Evolutionary conservation across 768 basidiomycete genomes (phyloP), one percentile per base, ranked within the genome.

Genomic region (Gelatoporia subvermispora): DNA sequence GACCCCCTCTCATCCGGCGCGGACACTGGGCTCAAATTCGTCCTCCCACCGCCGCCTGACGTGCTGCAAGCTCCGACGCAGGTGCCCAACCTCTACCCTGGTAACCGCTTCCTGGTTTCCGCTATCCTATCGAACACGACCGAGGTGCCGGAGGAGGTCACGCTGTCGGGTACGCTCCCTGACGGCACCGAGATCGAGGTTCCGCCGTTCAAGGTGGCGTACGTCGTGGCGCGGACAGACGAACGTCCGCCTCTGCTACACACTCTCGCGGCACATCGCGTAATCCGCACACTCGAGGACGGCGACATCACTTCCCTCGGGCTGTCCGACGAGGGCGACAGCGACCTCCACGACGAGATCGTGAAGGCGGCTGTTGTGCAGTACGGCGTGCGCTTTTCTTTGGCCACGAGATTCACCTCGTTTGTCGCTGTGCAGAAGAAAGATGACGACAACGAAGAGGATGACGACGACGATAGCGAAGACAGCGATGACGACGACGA

Each of bases 251-350:
- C 55, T 47, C 63, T 76, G 15, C 59, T 84, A 22, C 83, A 84
- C 55, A 72, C 74, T 0, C 64, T 84, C 35, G 74, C 78, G 4
- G 82, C 80, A 2, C 73, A 75, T 48, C 64, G 66, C 13, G 65
- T 84, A 23, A 76, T 84, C n/a, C 72, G 72, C 54, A 78, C 78
- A 16, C 60, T 81, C 37, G 69, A 74, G 40, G 72, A 71, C 11
- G 53, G 45, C 8, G 8, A 23, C 34, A 17, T 41, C 13, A 23
- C 21, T 13, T 9, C 10, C 7, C 40, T 41, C 4, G 40, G 40
- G 21, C 9, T 41, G 13, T 9, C 40, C n/a, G 40, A 5, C 21
- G 47, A 51, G 3, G 56, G 48, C 18, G 65, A 41, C 69, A 67
- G 0, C 66, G 71, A 20, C 57, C 71, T 23, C 66, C 66, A 21